These are phyloP conservation scores for Annulohypoxylon bovei DNA, from an alignment of 495 filamentous ascomycete species.

Conservation along the genomic window DNA sequence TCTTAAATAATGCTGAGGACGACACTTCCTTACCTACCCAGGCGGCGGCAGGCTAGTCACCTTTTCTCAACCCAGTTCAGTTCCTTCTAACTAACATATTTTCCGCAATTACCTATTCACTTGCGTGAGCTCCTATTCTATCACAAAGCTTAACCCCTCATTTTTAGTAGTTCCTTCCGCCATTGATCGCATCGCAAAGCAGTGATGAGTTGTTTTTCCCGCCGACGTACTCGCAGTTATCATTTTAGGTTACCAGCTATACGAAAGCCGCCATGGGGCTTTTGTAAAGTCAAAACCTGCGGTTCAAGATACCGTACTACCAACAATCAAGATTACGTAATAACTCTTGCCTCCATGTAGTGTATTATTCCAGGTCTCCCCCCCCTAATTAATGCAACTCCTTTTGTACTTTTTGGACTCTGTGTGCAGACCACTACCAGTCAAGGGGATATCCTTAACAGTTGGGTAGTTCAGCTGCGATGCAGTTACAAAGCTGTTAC, in stretches of 20 bases:
- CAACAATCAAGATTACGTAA: neutral
- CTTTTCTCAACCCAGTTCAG: neutral
- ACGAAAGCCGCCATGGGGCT: neutral
- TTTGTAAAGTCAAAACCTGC: too few species aligned
- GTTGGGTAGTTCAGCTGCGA: too few species aligned
- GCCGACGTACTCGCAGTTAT: neutral
- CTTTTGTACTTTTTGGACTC: too few species aligned
- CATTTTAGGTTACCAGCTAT: neutral
- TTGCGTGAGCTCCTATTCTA: neutral
- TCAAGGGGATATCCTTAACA: too few species aligned
- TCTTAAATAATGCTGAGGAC: neutral
- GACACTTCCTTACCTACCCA: neutral
- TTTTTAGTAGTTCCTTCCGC: neutral
- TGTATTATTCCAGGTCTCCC: neutral
- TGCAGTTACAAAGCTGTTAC: too few species aligned
- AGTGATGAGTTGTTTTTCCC: neutral
- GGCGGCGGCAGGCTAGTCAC: neutral
- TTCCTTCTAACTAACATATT: neutral
- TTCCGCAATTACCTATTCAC: neutral
- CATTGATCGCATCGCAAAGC: neutral
- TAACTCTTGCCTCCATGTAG: neutral
- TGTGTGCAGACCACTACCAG: too few species aligned
- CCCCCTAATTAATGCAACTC: too few species aligned
- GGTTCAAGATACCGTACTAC: neutral
- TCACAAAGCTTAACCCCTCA: neutral